phyloP scores from a whole-genome alignment of 108 stramenopile genomes.

The Craspedostauros australis region DNA sequence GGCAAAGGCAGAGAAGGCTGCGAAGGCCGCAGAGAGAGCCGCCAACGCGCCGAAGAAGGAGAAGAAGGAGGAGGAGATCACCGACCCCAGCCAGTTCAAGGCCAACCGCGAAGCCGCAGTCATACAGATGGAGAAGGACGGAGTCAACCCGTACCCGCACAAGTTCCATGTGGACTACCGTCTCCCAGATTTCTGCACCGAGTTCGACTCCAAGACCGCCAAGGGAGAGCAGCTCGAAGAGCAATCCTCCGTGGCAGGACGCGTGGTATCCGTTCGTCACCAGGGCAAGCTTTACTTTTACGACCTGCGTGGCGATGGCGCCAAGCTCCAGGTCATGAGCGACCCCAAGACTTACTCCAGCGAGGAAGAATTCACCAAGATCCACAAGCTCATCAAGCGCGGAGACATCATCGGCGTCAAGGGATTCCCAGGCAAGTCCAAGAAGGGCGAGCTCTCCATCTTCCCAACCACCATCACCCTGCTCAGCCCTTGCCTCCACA shows the following conservation, averaged over 20 bases:
- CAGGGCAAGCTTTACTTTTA: slow-evolving; percentile 98
- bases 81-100: slow-evolving; percentile 93
- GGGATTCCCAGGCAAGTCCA: slow-evolving; percentile 90
- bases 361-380: slow-evolving; percentile 84
- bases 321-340: slow-evolving; percentile 93
- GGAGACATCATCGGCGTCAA: slow-evolving; percentile 97
- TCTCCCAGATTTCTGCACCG: slow-evolving; percentile 83
- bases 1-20: slow-evolving; percentile 58
- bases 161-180: slow-evolving; percentile 92
- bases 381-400: slow-evolving; percentile 72
- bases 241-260: slow-evolving; percentile 82
- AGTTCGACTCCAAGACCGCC: slow-evolving; percentile 64
- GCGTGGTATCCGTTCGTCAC: slow-evolving; percentile 86
- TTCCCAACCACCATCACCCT: slow-evolving; percentile 83
- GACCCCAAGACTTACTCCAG: slow-evolving; percentile 78
- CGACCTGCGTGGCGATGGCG: slow-evolving; percentile 92
- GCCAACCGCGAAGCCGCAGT: slow-evolving; percentile 83
- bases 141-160: slow-evolving; percentile 96
- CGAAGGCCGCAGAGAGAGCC: slow-evolving; percentile 35
- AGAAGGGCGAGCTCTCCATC: slow-evolving; percentile 95
- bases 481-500: slow-evolving; percentile 97
- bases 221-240: slow-evolving; percentile 70
- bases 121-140: slow-evolving; percentile 73
- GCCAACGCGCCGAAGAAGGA: slow-evolving; percentile 40
- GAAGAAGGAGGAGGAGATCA: slow-evolving; percentile 71